Evolutionary conservation across 371 early-diverging fungal genomes (phyloP), one percentile per base, ranked within the genome.

Genomic region (Conidiobolus incongruus): DNA sequence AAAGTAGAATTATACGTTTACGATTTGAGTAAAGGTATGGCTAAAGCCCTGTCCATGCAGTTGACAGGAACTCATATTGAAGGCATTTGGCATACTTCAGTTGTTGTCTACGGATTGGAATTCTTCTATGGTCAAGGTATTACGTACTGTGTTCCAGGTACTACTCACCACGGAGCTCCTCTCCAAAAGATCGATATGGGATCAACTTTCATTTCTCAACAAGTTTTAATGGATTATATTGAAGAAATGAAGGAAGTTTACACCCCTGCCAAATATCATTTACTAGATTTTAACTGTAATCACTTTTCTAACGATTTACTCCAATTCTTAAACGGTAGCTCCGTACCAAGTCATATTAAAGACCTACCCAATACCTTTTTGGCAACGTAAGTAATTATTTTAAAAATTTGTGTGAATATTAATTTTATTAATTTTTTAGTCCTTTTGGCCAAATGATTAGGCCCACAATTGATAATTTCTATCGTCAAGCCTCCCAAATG

Each of bases 211-310:
- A 65, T 89, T 15, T 81, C 87, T n/a, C 45, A 66, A 46, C 81
- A 81, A 13, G 73, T 83, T 2, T 72, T 85, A 38, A 46, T 63
- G 30, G 86, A 86, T 42, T 82, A 75, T 42, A 60, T 87, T 28
- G 70, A 83, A 21, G 68, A 68, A 29, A 58, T 77, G 47, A 52
- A 68, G n/a, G 51, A 56, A 13, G 49, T 59, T 1, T 78, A 72
- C 56, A 78, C 77, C 2, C 73, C 77, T 0, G 84, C 78, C 13
- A 75, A 76, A 47, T 91, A 91, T 48, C 89, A 91, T 53, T 52
- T 91, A 32, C 63, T 91, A 19, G 82, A 86, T 50, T 79, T 81
- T 57, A 88, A 90, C 58, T 88, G 89, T 65, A 88, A 85, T 53
- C 72, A 62, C 16, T 82, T 82, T 45, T 61, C 77, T 3, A 76